These are phyloP conservation scores for Cephalotrichum gorgonifer DNA, from an alignment of 2,329 filamentous ascomycete genomes.

Conservation along the genomic window DNA sequence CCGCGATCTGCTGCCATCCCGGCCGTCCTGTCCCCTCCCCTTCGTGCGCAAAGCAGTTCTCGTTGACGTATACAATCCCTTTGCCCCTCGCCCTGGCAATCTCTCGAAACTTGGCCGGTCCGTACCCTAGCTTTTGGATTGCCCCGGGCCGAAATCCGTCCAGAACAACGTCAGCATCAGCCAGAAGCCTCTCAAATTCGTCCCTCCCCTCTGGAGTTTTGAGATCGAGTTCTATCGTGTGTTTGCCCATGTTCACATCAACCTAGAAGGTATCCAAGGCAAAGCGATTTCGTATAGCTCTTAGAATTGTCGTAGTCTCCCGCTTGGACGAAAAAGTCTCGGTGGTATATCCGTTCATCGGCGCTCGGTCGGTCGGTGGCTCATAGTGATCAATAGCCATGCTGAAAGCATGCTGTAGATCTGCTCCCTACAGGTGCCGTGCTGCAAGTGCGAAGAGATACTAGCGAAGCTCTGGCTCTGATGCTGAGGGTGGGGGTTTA, in stretches of 20 bases:
- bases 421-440: no score
- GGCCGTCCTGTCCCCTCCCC: slow-evolving; percentile 50
- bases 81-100: slow-evolving; percentile 44
- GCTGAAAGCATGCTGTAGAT: no score
- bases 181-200: slow-evolving; percentile 48
- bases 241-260: slow-evolving; percentile 64
- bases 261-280: no score
- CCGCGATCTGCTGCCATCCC: slow-evolving; percentile 65
- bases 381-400: no score
- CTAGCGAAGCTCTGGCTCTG: no score
- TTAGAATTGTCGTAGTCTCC: no score
- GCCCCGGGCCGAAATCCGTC: slow-evolving; percentile 62
- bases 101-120: slow-evolving; percentile 17
- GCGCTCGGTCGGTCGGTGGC: no score
- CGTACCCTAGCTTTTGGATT: slow-evolving; percentile 24
- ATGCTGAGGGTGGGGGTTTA: no score
- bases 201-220: slow-evolving; percentile 42
- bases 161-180: slow-evolving; percentile 52
- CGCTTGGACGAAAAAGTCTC: no score
- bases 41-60: slow-evolving; percentile 55
- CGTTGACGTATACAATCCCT: slow-evolving; percentile 57
- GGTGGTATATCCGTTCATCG: no score
- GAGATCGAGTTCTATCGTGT: slow-evolving; percentile 53
- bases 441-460: no score
- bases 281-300: no score